Evolutionary conservation across 2,329 filamentous ascomycete genomes (phyloP).

Genomic region (Endocalyx cinctus): DNA sequence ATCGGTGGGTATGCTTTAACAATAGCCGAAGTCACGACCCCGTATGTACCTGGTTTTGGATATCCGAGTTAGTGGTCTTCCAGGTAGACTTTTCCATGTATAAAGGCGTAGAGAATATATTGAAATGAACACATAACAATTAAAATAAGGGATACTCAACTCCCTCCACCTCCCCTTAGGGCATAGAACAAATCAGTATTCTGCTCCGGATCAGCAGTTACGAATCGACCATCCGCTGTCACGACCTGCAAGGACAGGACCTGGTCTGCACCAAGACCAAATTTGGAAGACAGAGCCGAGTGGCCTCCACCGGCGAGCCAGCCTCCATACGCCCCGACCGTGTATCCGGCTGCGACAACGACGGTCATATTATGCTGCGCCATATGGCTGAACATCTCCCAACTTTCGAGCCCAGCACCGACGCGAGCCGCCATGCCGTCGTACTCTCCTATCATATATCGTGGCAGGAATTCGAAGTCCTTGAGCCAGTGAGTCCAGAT

Average conservation of each 20-base stretch:
- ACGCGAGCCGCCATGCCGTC: constrained; percentile 27
- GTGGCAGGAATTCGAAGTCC: constrained; percentile 30
- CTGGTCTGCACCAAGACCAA: constrained; percentile 49
- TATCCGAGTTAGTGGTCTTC: too few relatives aligned
- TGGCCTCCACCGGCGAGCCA: constrained; percentile 50
- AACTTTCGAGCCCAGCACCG: constrained; percentile 30
- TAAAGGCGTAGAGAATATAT: background rate
- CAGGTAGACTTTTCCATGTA: too few relatives aligned
- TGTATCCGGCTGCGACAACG: constrained; percentile 27
- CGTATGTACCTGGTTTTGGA: constrained; percentile 21
- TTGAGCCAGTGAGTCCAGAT: constrained; percentile 49
- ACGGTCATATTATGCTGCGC: constrained; percentile 26
- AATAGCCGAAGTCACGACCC: constrained; percentile 26
- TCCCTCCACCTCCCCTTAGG: constrained; percentile 45
- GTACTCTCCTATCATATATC: constrained; percentile 25
- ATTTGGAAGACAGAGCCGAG: constrained; percentile 37
- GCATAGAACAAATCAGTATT: constrained; percentile 56
- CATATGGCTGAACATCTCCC: constrained; percentile 28
- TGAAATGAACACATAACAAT: background rate
- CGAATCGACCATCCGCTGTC: constrained; percentile 38
- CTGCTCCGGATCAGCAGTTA: constrained; percentile 39
- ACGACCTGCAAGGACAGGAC: constrained; percentile 42
- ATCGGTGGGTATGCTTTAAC: constrained; percentile 24
- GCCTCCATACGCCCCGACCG: constrained; percentile 41
- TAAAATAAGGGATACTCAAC: constrained; percentile 7